Evolutionary conservation across 306 rosid genomes (phyloP), one percentile per base, ranked within the genome.

Genomic region (Abrus pulchellus): DNA sequence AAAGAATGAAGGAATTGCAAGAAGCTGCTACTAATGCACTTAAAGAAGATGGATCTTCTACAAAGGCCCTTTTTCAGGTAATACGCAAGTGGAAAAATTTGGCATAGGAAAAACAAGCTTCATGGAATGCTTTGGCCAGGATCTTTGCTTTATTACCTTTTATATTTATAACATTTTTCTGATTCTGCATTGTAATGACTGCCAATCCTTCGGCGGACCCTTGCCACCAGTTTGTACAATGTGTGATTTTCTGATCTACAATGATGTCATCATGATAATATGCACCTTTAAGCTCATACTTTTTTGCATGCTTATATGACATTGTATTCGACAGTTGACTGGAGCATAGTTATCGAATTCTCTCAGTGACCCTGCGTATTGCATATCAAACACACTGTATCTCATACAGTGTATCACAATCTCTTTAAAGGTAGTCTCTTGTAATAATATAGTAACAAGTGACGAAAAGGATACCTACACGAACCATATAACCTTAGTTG

Each of bases 1-100:
- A 5, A 2, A 47, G n/a, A 20, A 75, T 81, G 71, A 63, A 13
- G 20, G 75, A 48, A 0, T 52, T 84, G 3, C 74, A 84, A 10
- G 54, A 65, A 0, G 76, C 77, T 6, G 80, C 74, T 27, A 44
- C 3, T 3, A n/a, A 4, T n/a, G 77, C 82, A 6, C 7, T 81
- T 12, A 61, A 60, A 47, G 72, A 61, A 71, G 56, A 72, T 61
- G 83, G 64, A 1, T 80, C 80, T 13, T 77, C 88, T n/a, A 49
- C 69, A 5, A 77, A 38, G 54, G 20, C 75, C n/a, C 50, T 84
- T 7, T 4, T 40, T 55, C 36, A 80, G n/a, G 54, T 52, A 30
- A 72, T 71, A 72, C 72, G 34, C 13, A 79, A 69, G 55, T 79
- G 83, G 83, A 79, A 69, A 70, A 57, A 28, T 28, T 57, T 59